phyloP scores from a whole-genome alignment of 139 green algal species.

The Micromonas commoda region DNA sequence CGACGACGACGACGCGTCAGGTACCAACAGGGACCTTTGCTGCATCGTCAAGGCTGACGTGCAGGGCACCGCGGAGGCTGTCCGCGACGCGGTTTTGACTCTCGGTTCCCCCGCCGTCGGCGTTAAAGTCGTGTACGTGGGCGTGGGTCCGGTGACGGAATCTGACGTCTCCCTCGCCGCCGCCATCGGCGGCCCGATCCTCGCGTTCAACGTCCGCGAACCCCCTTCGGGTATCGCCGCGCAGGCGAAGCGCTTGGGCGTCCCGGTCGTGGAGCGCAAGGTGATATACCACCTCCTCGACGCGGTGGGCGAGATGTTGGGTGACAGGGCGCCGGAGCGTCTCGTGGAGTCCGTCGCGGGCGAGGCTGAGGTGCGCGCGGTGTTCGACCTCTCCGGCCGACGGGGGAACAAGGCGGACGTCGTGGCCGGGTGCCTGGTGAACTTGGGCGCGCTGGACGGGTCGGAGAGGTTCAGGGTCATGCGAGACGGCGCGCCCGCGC shows the following conservation, averaged over 20 bases:
- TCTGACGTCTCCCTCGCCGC: conserved; percentile 24
- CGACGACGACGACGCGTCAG: neutral
- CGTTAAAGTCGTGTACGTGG: conserved; percentile 26
- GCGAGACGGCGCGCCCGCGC: neutral
- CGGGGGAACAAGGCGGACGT: conserved; percentile 11
- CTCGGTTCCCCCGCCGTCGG: neutral
- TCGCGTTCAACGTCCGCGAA: conserved; percentile 36
- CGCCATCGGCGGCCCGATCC: conserved; percentile 16
- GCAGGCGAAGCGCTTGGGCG: conserved; percentile 44
- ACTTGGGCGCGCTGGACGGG: neutral
- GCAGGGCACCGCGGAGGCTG: conserved; percentile 29
- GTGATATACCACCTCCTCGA: conserved; percentile 36
- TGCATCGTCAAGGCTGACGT: conserved; percentile 34
- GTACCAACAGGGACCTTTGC: conserved; percentile 1
- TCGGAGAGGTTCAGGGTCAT: conserved; percentile 14
- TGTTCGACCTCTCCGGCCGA: conserved; percentile 9
- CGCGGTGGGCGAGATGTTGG: conserved; percentile 17
- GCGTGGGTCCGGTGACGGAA: conserved; percentile 26
- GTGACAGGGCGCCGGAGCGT: neutral
- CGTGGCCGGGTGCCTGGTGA: conserved; percentile 13
- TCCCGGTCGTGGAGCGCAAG: conserved; percentile 5
- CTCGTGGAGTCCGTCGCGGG: conserved; percentile 7
- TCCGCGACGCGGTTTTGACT: conserved; percentile 19
- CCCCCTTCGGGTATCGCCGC: conserved; percentile 42
- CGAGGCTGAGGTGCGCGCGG: neutral